Evolutionary conservation across 805 yeast species (phyloP), one percentile per base, ranked within the genome.

Genomic region (Wickerhamomyces tratensis): DNA sequence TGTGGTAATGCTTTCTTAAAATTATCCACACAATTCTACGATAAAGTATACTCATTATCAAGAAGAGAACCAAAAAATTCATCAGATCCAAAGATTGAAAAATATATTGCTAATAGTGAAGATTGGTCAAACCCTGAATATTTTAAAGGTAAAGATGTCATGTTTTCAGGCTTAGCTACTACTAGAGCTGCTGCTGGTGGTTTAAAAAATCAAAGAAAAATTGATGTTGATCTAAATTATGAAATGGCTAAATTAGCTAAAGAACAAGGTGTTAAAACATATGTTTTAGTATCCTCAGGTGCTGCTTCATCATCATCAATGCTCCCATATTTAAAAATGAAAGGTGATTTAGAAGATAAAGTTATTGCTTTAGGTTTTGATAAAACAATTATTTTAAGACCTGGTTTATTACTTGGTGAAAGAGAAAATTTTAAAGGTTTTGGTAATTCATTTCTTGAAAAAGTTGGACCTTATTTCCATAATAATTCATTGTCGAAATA

Each of bases 301-400:
- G 88, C 87, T n/a, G 86, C 96, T 0, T 67, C 65, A 44, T 52
- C 72, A 0, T 49, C 54, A 33, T 83, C 95, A 0, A 51, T 50
- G n/a, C 67, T 85, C 36, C 71, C 80, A 5, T 88, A 87, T 53
- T 41, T 75, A 37, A 69, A 69, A 50, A 69, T 82, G 61, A 88
- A 88, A 58, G 96, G 95, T 29, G 74, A 79, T 41, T 66, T 84
- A 39, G 96, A 88, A 57, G 72, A 78, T 38, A 86, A 77, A 39
- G 64, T 88, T 9, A 61, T 68, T 37, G 77, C 65, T 0, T 65
- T 87, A 44, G 72, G 68, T 27, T 88, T 86, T 59, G 80, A 79
- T n/a, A 68, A 77, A 42, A 78, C 88, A 1, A 73, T 86, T 41
- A 82, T 88, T 46, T 59, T 88, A 43, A 72, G 86, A 53, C 96